Percentiles rank a stretch among this genome's conserved stretches.
Conservation (phyloP, 306 rosid species). For the Senna tora region DNA sequence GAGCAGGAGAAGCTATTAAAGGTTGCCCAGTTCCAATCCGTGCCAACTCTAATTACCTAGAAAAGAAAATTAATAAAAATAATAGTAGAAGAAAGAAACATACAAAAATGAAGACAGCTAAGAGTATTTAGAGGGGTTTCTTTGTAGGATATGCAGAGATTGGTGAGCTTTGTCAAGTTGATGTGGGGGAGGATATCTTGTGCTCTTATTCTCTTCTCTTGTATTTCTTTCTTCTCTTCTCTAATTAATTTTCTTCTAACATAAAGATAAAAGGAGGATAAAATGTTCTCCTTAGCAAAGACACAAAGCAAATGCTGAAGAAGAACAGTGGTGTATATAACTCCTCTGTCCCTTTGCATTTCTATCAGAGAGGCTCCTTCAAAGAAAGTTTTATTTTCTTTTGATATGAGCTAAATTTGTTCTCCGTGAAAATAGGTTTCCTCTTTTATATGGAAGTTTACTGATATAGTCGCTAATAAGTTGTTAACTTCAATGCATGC, state of each 20-base stretch:
- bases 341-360: constrained; percentile 10
- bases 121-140: constrained; percentile 5
- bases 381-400: constrained; percentile 12
- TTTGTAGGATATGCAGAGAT: not conserved
- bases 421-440: constrained; percentile 20
- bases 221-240: not conserved
- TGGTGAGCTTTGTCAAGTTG: not conserved
- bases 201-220: constrained; percentile 4
- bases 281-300: constrained; percentile 15
- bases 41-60: constrained; percentile 20
- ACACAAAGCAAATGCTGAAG: constrained; percentile 14
- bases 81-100: constrained; percentile 1
- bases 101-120: constrained; percentile 8
- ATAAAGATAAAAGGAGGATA: constrained; percentile 9
- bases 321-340: constrained; percentile 10
- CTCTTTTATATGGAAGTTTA: constrained; percentile 27
- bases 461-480: constrained; percentile 15
- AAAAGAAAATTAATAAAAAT: constrained; percentile 1
- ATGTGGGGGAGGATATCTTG: not conserved
- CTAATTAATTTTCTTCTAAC: not conserved
- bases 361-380: not conserved
- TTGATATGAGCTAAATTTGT: constrained; percentile 21
- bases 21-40: constrained; percentile 48
- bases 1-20: constrained; percentile 86
- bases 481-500: constrained; percentile 35